Evolutionary conservation across 1,139 yeast species (phyloP).

Genomic region (Hansenula lynferdii): DNA sequence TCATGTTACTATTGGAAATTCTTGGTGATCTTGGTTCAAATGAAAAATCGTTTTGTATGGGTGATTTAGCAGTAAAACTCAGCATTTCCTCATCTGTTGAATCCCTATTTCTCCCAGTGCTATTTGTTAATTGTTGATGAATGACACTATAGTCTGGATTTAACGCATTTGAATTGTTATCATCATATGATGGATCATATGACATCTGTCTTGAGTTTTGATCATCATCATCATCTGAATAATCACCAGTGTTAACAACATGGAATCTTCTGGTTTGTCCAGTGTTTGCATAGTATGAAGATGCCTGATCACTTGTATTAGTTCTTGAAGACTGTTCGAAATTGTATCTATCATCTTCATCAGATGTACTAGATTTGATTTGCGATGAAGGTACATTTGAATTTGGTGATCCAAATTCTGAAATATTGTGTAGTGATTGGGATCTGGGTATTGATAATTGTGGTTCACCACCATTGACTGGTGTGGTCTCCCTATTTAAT

Average conservation of each 20-base stretch:
- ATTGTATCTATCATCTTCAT: background rate
- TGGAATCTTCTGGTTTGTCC: conserved; percentile 8
- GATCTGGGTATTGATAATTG: conserved; percentile 1
- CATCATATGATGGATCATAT: conserved; percentile 7
- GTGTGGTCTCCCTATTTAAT: too few species aligned
- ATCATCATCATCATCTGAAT: conserved; percentile 12
- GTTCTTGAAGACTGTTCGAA: background rate
- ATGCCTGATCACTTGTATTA: conserved; percentile 1
- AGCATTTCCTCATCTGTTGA: conserved; percentile 18
- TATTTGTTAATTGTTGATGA: conserved; percentile 10
- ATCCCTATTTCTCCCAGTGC: conserved; percentile 12
- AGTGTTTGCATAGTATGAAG: background rate
- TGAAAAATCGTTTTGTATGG: conserved; percentile 23
- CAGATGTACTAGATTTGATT: background rate
- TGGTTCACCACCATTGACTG: background rate
- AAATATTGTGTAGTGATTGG: background rate
- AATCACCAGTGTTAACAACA: conserved; percentile 22
- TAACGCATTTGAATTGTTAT: conserved; percentile 3
- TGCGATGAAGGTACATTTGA: background rate
- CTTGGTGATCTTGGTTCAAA: conserved; percentile 6
- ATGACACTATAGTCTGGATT: conserved; percentile 9
- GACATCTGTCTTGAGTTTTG: background rate
- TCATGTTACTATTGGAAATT: background rate
- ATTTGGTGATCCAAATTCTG: background rate
- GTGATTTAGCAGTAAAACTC: conserved; percentile 28